Percentiles rank a stretch among this genome's conserved stretches.
These are phyloP conservation scores for Thozetella sp. DNA, from an alignment of 495 filamentous ascomycete species.

Conservation along the genomic window DNA sequence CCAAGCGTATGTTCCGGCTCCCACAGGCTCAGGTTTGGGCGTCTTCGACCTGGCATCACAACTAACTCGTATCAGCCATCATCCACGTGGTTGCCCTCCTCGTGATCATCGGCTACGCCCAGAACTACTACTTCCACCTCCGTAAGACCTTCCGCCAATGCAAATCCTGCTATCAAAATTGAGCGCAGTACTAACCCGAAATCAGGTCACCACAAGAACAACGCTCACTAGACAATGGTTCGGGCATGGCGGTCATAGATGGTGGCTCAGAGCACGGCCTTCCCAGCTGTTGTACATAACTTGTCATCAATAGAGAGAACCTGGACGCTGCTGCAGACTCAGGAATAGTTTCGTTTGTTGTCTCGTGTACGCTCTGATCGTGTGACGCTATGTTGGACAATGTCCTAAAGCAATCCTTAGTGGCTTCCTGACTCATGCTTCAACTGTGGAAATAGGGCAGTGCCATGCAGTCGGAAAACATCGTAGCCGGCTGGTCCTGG, in stretches of 20 bases:
- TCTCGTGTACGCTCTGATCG: no score
- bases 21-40: background rate
- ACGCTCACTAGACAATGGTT: conserved; percentile 75
- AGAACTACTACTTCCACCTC: conserved; percentile 99
- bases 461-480: no score
- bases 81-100: conserved; percentile 80
- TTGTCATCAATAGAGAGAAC: conserved; percentile 8
- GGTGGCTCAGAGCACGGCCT: conserved; percentile 8
- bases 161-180: background rate
- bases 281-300: conserved; percentile 44
- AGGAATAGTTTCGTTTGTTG: conserved; percentile 16
- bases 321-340: conserved; percentile 16
- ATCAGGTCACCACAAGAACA: conserved; percentile 98
- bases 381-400: no score
- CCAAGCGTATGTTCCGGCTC: conserved; percentile 70
- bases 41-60: background rate
- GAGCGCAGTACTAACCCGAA: background rate
- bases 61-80: conserved; percentile 63
- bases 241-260: conserved; percentile 14
- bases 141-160: conserved; percentile 82
- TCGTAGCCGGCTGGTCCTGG: no score
- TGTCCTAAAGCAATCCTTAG: no score
- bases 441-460: no score
- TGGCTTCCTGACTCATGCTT: no score
- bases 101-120: conserved; percentile 81